A percentile compares a stretch with the other conserved stretches of the same genome.
Evolutionary conservation across 2,329 filamentous ascomycete genomes (phyloP).

Genomic region (Leptographium procerum): DNA sequence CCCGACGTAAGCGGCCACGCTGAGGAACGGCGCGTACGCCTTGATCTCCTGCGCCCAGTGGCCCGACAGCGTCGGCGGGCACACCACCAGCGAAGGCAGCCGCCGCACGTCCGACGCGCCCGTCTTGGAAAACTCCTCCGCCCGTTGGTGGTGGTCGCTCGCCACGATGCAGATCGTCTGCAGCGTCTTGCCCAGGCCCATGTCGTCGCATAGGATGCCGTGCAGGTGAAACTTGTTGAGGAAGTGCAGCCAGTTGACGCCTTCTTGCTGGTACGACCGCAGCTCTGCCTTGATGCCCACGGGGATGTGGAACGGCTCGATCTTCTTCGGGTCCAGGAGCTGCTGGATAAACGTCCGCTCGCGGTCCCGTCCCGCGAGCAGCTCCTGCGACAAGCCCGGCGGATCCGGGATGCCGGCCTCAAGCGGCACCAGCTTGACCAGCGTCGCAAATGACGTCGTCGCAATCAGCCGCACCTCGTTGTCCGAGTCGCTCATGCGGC

Average conservation of each 20-base stretch:
- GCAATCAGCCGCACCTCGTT: constrained; percentile 89
- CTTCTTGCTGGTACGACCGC: constrained; percentile 94
- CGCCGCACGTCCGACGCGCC: constrained; percentile 64
- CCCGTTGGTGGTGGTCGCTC: constrained; percentile 88
- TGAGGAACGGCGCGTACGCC: constrained; percentile 88
- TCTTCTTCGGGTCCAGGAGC: constrained; percentile 92
- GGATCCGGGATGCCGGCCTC: constrained; percentile 97
- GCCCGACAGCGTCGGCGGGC: constrained; percentile 87
- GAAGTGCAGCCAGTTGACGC: constrained; percentile 97
- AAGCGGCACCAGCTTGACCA: constrained; percentile 92
- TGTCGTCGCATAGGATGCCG: constrained; percentile 96
- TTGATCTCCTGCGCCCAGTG: constrained; percentile 99
- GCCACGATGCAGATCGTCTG: constrained; percentile 97
- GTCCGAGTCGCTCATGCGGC: constrained; percentile 96
- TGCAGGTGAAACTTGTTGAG: constrained; percentile 97
- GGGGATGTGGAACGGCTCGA: constrained; percentile 85
- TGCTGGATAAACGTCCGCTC: constrained; percentile 96
- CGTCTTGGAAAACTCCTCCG: constrained; percentile 80
- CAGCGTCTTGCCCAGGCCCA: constrained; percentile 95
- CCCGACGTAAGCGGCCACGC: constrained; percentile 81
- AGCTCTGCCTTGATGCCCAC: constrained; percentile 96
- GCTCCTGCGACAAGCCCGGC: constrained; percentile 76
- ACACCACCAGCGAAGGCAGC: constrained; percentile 87
- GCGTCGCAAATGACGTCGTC: constrained; percentile 90
- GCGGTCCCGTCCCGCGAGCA: constrained; percentile 81